Evolutionary conservation across 768 basidiomycete species (phyloP), one percentile per base, ranked within the genome.

Genomic region (Psilocybe cubensis): DNA sequence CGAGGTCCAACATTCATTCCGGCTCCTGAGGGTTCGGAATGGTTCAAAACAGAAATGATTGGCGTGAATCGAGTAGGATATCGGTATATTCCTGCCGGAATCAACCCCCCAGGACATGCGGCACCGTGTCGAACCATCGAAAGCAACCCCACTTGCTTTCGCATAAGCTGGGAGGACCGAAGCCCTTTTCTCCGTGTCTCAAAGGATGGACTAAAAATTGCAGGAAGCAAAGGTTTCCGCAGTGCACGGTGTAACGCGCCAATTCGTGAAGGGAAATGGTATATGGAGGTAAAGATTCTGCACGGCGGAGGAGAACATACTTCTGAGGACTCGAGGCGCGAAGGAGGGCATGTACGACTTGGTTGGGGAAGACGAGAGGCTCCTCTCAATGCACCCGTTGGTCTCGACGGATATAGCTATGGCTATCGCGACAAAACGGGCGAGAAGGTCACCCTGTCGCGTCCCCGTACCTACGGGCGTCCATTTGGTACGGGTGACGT

Each of bases 291-390:
- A 45, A 84, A 84, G 68, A 80, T 98, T 61, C 76, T 89, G 20
- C 81, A 83, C 41, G 89, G 91, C 0, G 90, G 90, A 2, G 91
- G 88, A 1, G 88, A 86, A 52, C 76, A 73, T 56, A 67, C 68
- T 27, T 66, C 73, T 21, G 87, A 84, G 2, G 75, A 76, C 60
- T 74, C 78, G 45, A 72, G 76, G 65, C 71, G 74, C 8, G 86
- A 89, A 68, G 92, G 89, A 23, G 83, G 91, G 51, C 89, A 98
- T 73, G 89, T 98, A 31, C 79, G 97, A 17, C 74, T 98, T 1
- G 97, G 97, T 1, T 96, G 94, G 87, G 96, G 85, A 2, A 78
- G 97, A 35, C 80, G 97, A 54, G 97, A 99, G 72, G 91, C 94
- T 6, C 87, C 91, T n/a, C 77, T 98, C 41, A 96, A 97, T 63